Conservation (phyloP, 108 stramenopile genomes). For the Epipyxis sp. region DNA sequence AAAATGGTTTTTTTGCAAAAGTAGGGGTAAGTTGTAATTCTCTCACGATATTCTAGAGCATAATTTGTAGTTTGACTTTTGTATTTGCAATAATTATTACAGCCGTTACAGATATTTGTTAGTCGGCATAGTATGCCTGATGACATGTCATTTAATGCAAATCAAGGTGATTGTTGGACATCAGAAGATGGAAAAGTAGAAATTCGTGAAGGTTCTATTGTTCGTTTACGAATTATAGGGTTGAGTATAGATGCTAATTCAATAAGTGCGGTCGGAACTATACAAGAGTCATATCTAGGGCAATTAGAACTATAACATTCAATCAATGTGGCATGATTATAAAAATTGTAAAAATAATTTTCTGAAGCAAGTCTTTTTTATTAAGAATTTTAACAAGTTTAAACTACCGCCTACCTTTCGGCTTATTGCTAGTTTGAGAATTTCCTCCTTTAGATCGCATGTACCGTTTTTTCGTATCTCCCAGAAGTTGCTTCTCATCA, state of each 20-base stretch:
- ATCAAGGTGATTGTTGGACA: slow-evolving; percentile 78
- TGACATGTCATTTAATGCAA: slow-evolving; percentile 81
- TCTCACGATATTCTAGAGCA: too few species aligned
- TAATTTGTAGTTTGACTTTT: slow-evolving; percentile 11
- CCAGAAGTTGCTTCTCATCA: too few species aligned
- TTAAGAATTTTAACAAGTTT: too few species aligned
- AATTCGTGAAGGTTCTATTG: slow-evolving; percentile 77
- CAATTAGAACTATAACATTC: slow-evolving; percentile 18
- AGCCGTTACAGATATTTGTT: slow-evolving; percentile 82
- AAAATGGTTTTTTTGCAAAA: slow-evolving; percentile 80
- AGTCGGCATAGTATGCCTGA: slow-evolving; percentile 87
- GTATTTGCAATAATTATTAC: too few species aligned
- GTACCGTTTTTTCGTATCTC: too few species aligned
- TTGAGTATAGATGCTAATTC: slow-evolving; percentile 82
- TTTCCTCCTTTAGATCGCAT: too few species aligned
- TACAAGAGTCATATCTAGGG: slow-evolving; percentile 89
- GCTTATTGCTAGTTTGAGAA: too few species aligned
- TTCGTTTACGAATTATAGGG: slow-evolving; percentile 82
- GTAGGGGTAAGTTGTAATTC: too few species aligned
- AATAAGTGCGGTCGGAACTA: slow-evolving; percentile 86
- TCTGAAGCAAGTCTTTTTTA: too few species aligned
- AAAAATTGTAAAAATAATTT: too few species aligned
- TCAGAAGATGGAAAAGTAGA: slow-evolving; percentile 88
- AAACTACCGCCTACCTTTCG: too few species aligned
- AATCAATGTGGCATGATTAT: too few species aligned